Evolutionary conservation across 768 basidiomycete genomes (phyloP).

Genomic region (Pleurotus tuber-regium): DNA sequence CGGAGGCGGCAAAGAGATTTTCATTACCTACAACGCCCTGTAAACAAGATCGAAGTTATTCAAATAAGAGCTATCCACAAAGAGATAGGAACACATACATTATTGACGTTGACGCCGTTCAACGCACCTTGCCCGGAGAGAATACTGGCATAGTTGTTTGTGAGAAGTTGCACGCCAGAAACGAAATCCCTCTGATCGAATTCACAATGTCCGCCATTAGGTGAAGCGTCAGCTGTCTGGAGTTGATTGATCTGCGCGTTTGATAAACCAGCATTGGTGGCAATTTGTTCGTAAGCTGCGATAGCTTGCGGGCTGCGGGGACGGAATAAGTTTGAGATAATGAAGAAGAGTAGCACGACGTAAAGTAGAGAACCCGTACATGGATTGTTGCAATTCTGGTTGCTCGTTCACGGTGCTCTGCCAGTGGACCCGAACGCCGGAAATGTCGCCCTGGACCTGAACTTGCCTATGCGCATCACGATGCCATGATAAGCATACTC

Average conservation of each 20-base stretch:
- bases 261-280: slow-evolving; percentile 15
- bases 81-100: slow-evolving; percentile 13
- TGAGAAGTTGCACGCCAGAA: slow-evolving; percentile 25
- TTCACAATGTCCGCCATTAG: slow-evolving; percentile 24
- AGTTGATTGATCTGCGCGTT: slow-evolving; percentile 16
- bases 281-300: slow-evolving; percentile 21
- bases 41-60: neutral
- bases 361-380: slow-evolving; percentile 11
- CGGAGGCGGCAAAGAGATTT: slow-evolving; percentile 16
- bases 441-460: slow-evolving; percentile 23
- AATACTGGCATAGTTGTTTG: slow-evolving; percentile 21
- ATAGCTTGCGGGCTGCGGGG: slow-evolving; percentile 19
- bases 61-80: neutral
- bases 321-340: neutral
- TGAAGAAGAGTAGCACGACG: neutral
- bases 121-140: slow-evolving; percentile 15
- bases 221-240: slow-evolving; percentile 25
- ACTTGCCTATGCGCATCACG: slow-evolving; percentile 18
- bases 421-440: slow-evolving; percentile 22
- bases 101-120: slow-evolving; percentile 19
- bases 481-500: neutral
- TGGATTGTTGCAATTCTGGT: slow-evolving; percentile 19
- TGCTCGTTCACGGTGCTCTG: slow-evolving; percentile 25
- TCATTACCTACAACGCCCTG: slow-evolving; percentile 23
- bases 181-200: slow-evolving; percentile 25